These are phyloP conservation scores for Phytophthora hybrid DNA, from an alignment of 352 stramenopile genomes.

Conservation along the genomic window DNA sequence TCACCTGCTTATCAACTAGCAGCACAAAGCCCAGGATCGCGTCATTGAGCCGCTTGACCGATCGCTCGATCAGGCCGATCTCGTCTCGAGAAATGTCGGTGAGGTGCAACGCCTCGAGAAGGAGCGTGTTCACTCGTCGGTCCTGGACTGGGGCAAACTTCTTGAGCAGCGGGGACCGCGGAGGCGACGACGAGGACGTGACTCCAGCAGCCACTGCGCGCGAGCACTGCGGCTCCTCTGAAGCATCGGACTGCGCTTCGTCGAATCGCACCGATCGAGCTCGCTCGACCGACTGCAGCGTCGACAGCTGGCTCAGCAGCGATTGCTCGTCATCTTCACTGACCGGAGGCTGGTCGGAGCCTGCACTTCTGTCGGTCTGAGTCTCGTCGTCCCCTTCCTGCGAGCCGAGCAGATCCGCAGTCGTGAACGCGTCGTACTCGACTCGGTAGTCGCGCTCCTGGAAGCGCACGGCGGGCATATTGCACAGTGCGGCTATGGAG, in stretches of 20 bases:
- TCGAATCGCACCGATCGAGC: conserved; percentile 27
- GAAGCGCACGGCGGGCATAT: conserved; percentile 23
- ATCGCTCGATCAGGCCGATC: conserved; percentile 59
- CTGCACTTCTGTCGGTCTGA: conserved; percentile 13
- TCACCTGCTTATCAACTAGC: conserved; percentile 82
- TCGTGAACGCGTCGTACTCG: conserved; percentile 29
- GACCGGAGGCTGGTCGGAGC: conserved; percentile 6
- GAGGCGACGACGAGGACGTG: conserved; percentile 19
- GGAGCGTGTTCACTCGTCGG: conserved; percentile 60
- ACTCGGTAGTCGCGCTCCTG: conserved; percentile 12
- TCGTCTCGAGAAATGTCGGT: conserved; percentile 72
- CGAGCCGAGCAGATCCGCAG: conserved; percentile 29
- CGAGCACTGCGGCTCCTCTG: conserved; percentile 11
- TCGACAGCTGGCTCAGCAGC: conserved; percentile 26
- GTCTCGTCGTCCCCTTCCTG: conserved; percentile 18
- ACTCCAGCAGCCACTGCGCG: conserved; percentile 18
- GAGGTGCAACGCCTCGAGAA: conserved; percentile 72
- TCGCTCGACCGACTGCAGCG: conserved; percentile 8
- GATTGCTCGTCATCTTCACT: conserved; percentile 29
- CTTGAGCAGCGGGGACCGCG: conserved; percentile 59
- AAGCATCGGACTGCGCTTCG: conserved; percentile 19
- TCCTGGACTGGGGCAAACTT: conserved; percentile 70
- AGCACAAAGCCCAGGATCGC: conserved; percentile 72
- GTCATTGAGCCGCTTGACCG: conserved; percentile 64
- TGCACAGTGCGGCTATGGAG: background rate